Evolutionary conservation across 192 early-diverging fungal species (phyloP).

Genomic region (Anaeromyces robustus): DNA sequence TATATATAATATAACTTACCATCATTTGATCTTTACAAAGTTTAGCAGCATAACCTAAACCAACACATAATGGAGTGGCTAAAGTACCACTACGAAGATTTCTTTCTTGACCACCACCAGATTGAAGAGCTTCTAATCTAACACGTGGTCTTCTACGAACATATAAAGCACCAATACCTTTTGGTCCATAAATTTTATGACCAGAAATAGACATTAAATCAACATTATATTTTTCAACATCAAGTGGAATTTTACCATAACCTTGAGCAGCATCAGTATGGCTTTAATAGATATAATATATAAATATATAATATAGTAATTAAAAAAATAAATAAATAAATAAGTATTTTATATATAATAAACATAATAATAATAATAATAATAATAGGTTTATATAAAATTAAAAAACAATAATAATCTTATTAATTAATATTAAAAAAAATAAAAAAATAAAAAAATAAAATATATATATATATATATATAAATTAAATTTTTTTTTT

Average conservation of each 20-base stretch:
- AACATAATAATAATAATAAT: too few relatives aligned
- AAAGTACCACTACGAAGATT: conserved; percentile 89
- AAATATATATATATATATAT: too few relatives aligned
- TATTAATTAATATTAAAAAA: too few relatives aligned
- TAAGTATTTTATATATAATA: too few relatives aligned
- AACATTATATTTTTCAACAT: conserved; percentile 82
- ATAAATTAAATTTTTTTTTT: too few relatives aligned
- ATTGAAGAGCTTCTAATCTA: conserved; percentile 73
- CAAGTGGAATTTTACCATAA: conserved; percentile 83
- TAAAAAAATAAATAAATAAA: too few relatives aligned
- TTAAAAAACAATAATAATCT: too few relatives aligned
- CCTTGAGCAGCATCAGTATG: conserved; percentile 90
- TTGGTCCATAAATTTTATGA: conserved; percentile 97
- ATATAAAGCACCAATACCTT: conserved; percentile 86
- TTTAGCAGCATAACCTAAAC: conserved; percentile 74
- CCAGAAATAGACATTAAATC: conserved; percentile 93
- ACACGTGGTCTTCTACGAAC: conserved; percentile 87
- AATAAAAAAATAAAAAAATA: too few relatives aligned
- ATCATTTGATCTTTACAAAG: conserved; percentile 65
- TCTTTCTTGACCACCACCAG: conserved; percentile 92
- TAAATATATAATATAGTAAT: background rate
- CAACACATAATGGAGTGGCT: conserved; percentile 74
- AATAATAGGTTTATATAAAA: too few relatives aligned
- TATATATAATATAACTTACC: conserved; percentile 23
- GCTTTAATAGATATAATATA: too few relatives aligned